Percentiles rank a stretch among this genome's conserved stretches.
Conservation (phyloP, 805 yeast species). For the Blastobotrys terrestris region DNA sequence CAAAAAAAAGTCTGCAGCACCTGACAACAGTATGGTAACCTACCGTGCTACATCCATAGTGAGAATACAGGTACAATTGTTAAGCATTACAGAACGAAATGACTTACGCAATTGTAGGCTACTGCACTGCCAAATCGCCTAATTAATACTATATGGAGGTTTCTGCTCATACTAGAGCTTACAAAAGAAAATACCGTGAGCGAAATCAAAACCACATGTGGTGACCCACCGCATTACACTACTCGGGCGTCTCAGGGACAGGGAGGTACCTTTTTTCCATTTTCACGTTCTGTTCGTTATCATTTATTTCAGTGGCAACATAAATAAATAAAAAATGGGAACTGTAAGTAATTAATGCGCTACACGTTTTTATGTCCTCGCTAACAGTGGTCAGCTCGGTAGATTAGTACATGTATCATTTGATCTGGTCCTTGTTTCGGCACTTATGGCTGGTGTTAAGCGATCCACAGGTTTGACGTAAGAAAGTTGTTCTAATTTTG, state of each 20-base stretch:
- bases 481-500: conserved; percentile 13
- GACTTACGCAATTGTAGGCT: too few relatives aligned
- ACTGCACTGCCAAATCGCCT: too few relatives aligned
- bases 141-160: too few relatives aligned
- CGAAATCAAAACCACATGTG: too few relatives aligned
- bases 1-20: too few relatives aligned
- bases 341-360: conserved; percentile 10
- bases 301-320: neutral
- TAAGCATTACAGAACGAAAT: too few relatives aligned
- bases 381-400: conserved; percentile 41
- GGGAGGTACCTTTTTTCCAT: neutral
- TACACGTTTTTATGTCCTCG: too few relatives aligned
- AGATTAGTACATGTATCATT: conserved; percentile 63
- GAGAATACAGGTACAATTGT: too few relatives aligned
- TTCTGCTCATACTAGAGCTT: too few relatives aligned
- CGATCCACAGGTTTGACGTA: conserved; percentile 68
- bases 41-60: too few relatives aligned
- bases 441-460: conserved; percentile 80
- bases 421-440: conserved; percentile 72
- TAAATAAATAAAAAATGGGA: conserved; percentile 9
- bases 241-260: neutral
- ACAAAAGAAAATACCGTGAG: too few relatives aligned
- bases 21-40: too few relatives aligned
- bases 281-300: neutral
- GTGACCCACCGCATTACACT: neutral